phyloP scores from a whole-genome alignment of 192 early-diverging fungal genomes.

The Backusella morwellensis region DNA sequence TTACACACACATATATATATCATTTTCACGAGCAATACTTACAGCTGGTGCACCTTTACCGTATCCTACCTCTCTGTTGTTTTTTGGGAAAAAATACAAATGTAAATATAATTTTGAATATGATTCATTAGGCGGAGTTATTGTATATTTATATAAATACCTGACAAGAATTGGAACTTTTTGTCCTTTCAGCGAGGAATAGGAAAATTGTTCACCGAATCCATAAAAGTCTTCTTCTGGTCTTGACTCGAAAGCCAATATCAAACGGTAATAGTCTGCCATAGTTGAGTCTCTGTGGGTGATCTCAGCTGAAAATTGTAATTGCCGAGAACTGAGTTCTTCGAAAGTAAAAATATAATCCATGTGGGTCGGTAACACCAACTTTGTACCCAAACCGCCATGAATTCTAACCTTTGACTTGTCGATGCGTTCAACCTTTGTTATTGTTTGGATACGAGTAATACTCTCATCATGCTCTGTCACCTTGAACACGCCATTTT shows the following conservation, averaged over 20 bases:
- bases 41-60: constrained; percentile 35
- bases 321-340: constrained; percentile 20
- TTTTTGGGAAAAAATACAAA: background rate
- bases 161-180: constrained; percentile 41
- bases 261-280: constrained; percentile 14
- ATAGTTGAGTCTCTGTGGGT: constrained; percentile 11
- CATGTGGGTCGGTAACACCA: constrained; percentile 27
- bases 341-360: constrained; percentile 34
- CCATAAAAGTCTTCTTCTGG: constrained; percentile 43
- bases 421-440: background rate
- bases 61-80: constrained; percentile 35
- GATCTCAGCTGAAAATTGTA: constrained; percentile 20
- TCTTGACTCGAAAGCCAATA: constrained; percentile 22
- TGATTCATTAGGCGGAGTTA: background rate
- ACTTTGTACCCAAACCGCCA: constrained; percentile 27
- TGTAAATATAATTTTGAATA: background rate
- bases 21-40: background rate
- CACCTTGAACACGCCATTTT: constrained; percentile 34
- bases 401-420: background rate
- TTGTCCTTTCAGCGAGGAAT: constrained; percentile 33
- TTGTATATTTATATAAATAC: background rate
- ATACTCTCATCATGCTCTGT: constrained; percentile 30
- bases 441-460: constrained; percentile 37
- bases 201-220: constrained; percentile 41
- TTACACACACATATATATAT: background rate